These are phyloP conservation scores for Inonotus hispidus DNA, from an alignment of 1,284 basidiomycete species.

Conservation along the genomic window DNA sequence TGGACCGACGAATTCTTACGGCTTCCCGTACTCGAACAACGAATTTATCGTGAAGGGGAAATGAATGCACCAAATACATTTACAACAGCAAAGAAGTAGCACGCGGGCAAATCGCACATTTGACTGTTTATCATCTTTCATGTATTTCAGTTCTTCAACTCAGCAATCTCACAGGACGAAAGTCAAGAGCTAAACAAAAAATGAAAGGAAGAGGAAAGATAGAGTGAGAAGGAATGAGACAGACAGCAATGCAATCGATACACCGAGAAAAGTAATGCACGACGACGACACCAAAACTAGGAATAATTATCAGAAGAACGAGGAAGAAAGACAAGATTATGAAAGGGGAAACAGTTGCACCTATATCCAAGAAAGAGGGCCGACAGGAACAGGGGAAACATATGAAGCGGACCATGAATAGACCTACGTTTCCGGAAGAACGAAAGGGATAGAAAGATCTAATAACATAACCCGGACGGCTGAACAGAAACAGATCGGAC, in stretches of 20 bases:
- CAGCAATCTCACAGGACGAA: too few species aligned
- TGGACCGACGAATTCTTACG: too few species aligned
- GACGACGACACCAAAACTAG: background rate
- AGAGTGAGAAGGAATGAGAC: background rate
- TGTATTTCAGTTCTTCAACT: too few species aligned
- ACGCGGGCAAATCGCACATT: too few species aligned
- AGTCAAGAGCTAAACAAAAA: background rate
- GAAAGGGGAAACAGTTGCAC: background rate
- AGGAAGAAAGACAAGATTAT: background rate
- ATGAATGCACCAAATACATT: too few species aligned
- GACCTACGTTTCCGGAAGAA: background rate
- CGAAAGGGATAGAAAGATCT: background rate
- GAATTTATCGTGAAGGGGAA: too few species aligned
- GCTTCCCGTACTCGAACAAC: too few species aligned
- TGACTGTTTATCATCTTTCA: too few species aligned
- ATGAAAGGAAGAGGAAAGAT: background rate
- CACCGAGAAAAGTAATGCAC: background rate
- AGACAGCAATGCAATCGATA: background rate
- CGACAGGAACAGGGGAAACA: background rate
- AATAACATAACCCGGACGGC: background rate
- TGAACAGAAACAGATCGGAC: background rate
- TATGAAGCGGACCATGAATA: background rate
- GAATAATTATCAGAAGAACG: background rate
- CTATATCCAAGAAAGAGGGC: background rate
- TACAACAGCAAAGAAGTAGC: too few species aligned